Percentiles rank a stretch among this genome's conserved stretches.
Conservation (phyloP, 176 grass and related monocot genomes). For the Rhynchospora pubera region DNA sequence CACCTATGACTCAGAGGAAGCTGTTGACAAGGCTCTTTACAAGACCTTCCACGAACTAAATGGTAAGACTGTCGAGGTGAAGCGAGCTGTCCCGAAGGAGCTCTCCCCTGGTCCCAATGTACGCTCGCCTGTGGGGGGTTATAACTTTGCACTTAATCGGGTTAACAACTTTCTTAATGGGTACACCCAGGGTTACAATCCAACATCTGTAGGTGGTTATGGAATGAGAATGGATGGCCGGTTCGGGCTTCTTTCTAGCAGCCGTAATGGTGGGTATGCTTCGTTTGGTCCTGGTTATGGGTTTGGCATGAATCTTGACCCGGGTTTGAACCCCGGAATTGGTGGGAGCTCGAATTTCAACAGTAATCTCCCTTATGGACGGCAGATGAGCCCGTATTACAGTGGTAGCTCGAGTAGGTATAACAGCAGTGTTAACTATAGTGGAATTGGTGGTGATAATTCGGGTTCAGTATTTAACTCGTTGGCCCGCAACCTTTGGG, state of each 20-base stretch:
- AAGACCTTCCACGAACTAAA: conserved; percentile 94
- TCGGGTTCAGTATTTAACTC: conserved; percentile 50
- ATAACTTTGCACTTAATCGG: conserved; percentile 51
- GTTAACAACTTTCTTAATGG: conserved; percentile 75
- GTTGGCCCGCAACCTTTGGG: conserved; percentile 62
- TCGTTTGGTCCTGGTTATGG: conserved; percentile 70
- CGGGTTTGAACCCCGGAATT: conserved; percentile 39
- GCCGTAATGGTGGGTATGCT: conserved; percentile 48
- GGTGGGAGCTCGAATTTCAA: conserved; percentile 61
- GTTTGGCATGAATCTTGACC: conserved; percentile 67
- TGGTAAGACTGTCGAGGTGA: conserved; percentile 89
- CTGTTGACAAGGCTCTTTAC: conserved; percentile 65
- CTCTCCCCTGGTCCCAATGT: conserved; percentile 57
- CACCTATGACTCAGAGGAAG: conserved; percentile 73
- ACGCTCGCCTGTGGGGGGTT: conserved; percentile 53
- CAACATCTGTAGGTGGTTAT: conserved; percentile 59
- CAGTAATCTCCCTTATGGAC: conserved; percentile 46
- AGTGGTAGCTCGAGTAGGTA: conserved; percentile 68
- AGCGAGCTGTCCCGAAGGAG: conserved; percentile 82
- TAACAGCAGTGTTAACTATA: conserved; percentile 48
- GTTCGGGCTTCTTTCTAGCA: conserved; percentile 46
- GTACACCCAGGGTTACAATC: conserved; percentile 59
- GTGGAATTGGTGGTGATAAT: conserved; percentile 46
- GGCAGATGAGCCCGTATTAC: conserved; percentile 61
- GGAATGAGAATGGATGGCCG: conserved; percentile 65